Base-by-base conservation (phyloP, 495 filamentous ascomycete species). In the Bombardia bombarda region DNA sequence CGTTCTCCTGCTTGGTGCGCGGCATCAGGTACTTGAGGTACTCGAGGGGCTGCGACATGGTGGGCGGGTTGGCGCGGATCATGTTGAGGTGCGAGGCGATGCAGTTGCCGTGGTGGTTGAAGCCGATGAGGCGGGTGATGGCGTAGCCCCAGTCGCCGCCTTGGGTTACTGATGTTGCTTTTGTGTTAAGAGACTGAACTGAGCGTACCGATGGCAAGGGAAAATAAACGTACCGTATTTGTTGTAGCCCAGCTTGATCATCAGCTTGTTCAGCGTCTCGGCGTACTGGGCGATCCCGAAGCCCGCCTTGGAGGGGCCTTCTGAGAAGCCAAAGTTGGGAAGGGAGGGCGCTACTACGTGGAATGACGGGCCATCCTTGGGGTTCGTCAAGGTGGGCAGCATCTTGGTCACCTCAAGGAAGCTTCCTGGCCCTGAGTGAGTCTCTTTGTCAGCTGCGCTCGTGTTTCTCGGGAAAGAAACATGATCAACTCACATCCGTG, bases 81-180 rank as follows among this genome's bases (percentile, higher is more conserved):
- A 63, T 49, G 32, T 82, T 72, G 28, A 77, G 75, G 36, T 86
- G 84, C n/a, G 67, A 70, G 17, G 80, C 82, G 22, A 72, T 63
- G 56, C 74, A 77, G 52, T 72, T 54, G 16, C 66, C 38, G 0
- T 81, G 80, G 48, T 80, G 79, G 6, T 77, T 53, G 21, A 67
- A 49, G 3, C 70, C 77, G 7, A 87, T 65, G 13, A 64, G 49
- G 26, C 83, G 73, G 25, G 77, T 76, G 37, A 86, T 77, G 47
- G 69, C 65, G 42, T 63, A 79, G 23, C 82, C 84, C 76, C 79
- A 82, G 53, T 86, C 83, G 37, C 83, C 81, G 32, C 76, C 82
- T 63, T 86, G 83, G 1, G 75, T 78, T 6, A 74, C 75, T 77
- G 48, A 69, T 66, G 41, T 65, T 78, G 24, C 82, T 84, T 74